Base-by-base conservation (phyloP, 2,329 filamentous ascomycete species). In the Penicillium griseofulvum region DNA sequence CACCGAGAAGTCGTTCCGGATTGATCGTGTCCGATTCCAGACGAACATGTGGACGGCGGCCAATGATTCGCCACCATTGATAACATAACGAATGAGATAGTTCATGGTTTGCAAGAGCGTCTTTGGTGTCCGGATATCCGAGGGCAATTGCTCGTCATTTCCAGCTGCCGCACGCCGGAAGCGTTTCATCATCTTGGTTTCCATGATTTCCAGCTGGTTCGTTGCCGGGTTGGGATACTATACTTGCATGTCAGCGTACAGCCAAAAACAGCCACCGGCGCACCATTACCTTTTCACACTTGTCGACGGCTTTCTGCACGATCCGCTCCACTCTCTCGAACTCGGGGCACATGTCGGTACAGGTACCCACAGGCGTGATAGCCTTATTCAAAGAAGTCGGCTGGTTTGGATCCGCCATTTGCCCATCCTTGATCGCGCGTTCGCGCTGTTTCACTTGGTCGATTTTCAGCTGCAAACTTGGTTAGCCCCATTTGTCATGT, bases 1-100 rank as follows among this genome's bases (percentile, higher is more conserved):
- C 19, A 86, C 85, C 2, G 83, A 83, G 48, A 87, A 83, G 66
- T 87, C 85, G 64, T 87, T 87, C 38, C 85, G 80, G 55, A 87
- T 81, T 5, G 83, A 84, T 44, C 85, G 78, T 33, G 84, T 86
- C 17, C 85, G 79, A 65, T 87, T 84, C 85, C 85, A 87, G 26
- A 87, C 78, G 67, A 86, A 87, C 57, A 81, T 80, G 63, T 87
- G 82, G 12, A 85, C 78, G n/a, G 76, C 68, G 1, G 74, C 78
- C 48, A 84, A 72, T 31, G 75, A 71, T 17, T 81, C 76, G 22
- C 73, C 69, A 28, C 82, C 78, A 38, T 75, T 76, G 52, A 87
- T 71, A 9, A 87, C 71, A 61, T 78, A 67, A 39, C 79, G 73
- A n/a, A 80, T 72, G 52, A 72, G 71, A 60, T 81, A 80, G 51